Conservation (phyloP, 176 grass and related monocot species). For the Carex cristatella region DNA sequence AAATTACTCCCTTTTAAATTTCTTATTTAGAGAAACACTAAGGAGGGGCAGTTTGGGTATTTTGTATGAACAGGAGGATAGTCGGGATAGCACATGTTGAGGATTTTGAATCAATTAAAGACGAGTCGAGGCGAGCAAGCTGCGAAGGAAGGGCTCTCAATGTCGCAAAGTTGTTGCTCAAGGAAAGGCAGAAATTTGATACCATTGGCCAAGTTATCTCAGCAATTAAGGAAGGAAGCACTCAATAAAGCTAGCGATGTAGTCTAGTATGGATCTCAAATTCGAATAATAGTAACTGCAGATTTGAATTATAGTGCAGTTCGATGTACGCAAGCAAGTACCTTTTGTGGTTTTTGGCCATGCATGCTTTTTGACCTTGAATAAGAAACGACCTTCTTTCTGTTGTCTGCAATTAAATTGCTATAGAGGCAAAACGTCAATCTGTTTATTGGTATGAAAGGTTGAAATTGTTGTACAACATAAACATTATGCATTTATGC, state of each 20-base stretch:
- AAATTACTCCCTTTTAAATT: background rate
- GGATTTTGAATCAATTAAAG: conserved; percentile 76
- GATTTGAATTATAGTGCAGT: no score
- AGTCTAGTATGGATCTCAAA: background rate
- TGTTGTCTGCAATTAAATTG: background rate
- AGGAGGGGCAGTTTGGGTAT: background rate
- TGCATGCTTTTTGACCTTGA: background rate
- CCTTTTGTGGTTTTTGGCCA: no score
- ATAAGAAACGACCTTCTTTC: background rate
- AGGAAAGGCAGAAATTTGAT: conserved; percentile 45
- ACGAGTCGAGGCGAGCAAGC: conserved; percentile 47
- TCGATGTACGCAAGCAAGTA: no score
- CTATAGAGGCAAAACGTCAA: background rate
- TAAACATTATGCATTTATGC: background rate
- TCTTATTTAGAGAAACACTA: background rate
- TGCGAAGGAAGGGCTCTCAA: conserved; percentile 61
- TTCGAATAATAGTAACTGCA: background rate
- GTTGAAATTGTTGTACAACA: background rate
- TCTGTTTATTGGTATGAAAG: background rate
- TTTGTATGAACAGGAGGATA: conserved; percentile 55
- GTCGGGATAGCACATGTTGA: conserved; percentile 84
- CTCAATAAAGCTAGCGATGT: conserved; percentile 1
- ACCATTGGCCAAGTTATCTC: conserved; percentile 48
- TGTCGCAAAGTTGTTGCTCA: conserved; percentile 64
- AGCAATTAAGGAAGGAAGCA: conserved; percentile 24